Evolutionary conservation across 176 grass and related monocot species (phyloP).

Genomic region (Rhynchospora pubera): DNA sequence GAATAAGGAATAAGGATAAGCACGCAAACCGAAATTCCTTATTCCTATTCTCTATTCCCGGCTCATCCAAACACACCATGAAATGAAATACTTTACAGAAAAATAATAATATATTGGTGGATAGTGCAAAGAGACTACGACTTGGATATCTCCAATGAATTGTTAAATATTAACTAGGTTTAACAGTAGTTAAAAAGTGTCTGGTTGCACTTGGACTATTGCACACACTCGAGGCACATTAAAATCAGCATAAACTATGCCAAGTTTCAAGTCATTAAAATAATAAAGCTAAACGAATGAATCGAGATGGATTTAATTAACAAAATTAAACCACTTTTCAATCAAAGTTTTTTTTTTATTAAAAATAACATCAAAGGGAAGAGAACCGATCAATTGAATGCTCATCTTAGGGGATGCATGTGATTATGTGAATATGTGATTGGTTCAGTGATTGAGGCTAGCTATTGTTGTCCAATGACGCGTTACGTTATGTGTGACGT

Average conservation of each 20-base stretch:
- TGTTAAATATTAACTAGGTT: background rate
- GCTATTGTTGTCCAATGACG: background rate
- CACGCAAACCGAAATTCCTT: too few species aligned
- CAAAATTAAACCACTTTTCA: background rate
- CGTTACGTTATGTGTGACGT: background rate
- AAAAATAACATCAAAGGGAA: background rate
- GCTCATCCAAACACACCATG: too few species aligned
- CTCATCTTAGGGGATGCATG: background rate
- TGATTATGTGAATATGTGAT: too few species aligned
- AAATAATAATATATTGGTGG: background rate
- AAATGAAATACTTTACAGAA: too few species aligned
- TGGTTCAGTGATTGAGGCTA: background rate
- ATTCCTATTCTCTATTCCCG: too few species aligned
- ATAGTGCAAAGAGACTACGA: background rate
- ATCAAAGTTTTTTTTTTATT: background rate
- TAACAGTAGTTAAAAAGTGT: background rate
- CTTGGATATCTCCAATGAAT: background rate
- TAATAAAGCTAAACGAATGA: background rate
- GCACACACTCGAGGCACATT: background rate
- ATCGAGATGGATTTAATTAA: background rate
- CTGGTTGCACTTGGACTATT: background rate
- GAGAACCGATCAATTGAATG: background rate
- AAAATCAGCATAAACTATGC: background rate
- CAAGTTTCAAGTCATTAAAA: background rate
- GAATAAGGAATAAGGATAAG: too few species aligned